Conservation (phyloP, 2,329 filamentous ascomycete genomes). For the Myriosclerotinia scirpicola region DNA sequence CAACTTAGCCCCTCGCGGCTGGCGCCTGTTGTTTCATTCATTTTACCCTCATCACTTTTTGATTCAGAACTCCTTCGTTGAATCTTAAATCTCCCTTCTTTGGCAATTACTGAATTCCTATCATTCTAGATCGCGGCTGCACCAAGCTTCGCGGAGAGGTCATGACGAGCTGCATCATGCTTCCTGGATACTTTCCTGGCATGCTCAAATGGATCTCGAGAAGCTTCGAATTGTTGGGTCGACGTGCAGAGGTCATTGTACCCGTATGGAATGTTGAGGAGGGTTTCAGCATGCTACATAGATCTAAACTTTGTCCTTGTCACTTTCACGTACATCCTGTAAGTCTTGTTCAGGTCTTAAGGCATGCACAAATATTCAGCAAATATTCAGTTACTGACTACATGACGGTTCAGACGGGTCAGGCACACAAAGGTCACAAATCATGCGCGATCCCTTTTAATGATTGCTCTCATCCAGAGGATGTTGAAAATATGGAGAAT, state of each 20-base stretch:
- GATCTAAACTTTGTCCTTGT: slow-evolving; percentile 25
- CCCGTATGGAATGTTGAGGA: slow-evolving; percentile 16
- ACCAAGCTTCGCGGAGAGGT: slow-evolving; percentile 25
- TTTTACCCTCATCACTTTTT: background rate
- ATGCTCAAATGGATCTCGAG: slow-evolving; percentile 31
- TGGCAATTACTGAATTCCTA: background rate
- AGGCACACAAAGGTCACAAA: slow-evolving; percentile 25
- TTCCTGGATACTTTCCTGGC: slow-evolving; percentile 24
- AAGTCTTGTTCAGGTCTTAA: background rate
- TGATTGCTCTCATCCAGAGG: slow-evolving; percentile 16
- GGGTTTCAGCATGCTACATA: slow-evolving; percentile 26
- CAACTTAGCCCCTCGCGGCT: too few species aligned
- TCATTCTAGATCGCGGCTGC: slow-evolving; percentile 26
- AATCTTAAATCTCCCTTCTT: background rate
- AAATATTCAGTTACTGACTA: background rate
- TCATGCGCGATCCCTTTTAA: slow-evolving; percentile 9
- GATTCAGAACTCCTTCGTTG: background rate
- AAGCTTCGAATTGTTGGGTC: slow-evolving; percentile 27
- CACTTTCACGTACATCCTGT: slow-evolving; percentile 27
- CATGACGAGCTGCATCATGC: slow-evolving; percentile 22
- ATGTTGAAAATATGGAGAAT: slow-evolving; percentile 5
- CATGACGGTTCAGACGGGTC: background rate
- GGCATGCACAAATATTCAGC: background rate
- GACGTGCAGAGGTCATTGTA: slow-evolving; percentile 21
- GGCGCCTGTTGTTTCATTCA: background rate